Evolutionary conservation across 805 yeast genomes (phyloP).

Genomic region (Sungouiozyma intestinalis): DNA sequence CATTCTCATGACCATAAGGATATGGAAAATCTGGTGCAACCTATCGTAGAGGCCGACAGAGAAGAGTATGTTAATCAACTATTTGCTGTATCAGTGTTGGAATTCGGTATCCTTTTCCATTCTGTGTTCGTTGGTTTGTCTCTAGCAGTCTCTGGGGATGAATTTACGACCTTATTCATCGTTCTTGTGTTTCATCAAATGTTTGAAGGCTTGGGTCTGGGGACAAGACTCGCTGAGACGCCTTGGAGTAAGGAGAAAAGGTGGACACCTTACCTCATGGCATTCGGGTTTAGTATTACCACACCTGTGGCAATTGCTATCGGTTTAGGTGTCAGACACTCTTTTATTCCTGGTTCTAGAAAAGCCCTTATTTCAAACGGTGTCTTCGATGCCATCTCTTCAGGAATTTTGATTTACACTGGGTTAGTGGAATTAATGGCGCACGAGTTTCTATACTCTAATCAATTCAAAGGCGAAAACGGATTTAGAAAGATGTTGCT

Average conservation of each 20-base stretch:
- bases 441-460: constrained; percentile 54
- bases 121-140: constrained; percentile 66
- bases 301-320: constrained; percentile 68
- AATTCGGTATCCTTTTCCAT: constrained; percentile 66
- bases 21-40: constrained; percentile 7
- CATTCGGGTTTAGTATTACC: constrained; percentile 42
- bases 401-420: constrained; percentile 63
- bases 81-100: constrained; percentile 46
- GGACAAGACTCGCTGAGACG: constrained; percentile 54
- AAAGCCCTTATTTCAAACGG: constrained; percentile 50
- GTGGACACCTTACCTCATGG: constrained; percentile 36
- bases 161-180: constrained; percentile 51
- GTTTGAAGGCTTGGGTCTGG: constrained; percentile 73
- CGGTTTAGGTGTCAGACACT: constrained; percentile 57
- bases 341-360: constrained; percentile 46
- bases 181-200: constrained; percentile 67
- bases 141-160: constrained; percentile 53
- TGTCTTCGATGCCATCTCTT: constrained; percentile 56
- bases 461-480: constrained; percentile 50
- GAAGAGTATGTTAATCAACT: constrained; percentile 50
- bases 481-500: constrained; percentile 41
- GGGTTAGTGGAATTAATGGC: constrained; percentile 70
- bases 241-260: constrained; percentile 39
- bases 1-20: constrained; percentile 12
- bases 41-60: constrained; percentile 13